These are phyloP conservation scores for Magnolia changhungtana DNA, from an alignment of 164 flowering plant genomes.

Conservation along the genomic window DNA sequence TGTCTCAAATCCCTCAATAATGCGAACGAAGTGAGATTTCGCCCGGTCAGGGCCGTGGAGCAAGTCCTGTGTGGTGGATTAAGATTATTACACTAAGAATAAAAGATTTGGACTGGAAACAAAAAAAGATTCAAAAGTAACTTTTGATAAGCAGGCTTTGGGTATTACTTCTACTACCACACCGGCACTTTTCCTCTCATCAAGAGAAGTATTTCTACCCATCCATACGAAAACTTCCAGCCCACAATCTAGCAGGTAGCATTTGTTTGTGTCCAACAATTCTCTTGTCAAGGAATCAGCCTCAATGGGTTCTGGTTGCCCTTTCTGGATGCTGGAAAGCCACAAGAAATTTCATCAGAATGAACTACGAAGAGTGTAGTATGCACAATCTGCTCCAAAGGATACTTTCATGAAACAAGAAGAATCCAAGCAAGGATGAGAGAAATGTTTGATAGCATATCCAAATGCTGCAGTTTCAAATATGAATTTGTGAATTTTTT, in stretches of 20 bases:
- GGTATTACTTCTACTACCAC: slow-evolving; percentile 75
- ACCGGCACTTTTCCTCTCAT: slow-evolving; percentile 82
- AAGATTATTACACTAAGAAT: not conserved
- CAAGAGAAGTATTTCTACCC: slow-evolving; percentile 92
- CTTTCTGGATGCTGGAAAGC: slow-evolving; percentile 65
- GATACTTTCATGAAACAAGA: slow-evolving; percentile 36
- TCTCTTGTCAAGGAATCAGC: slow-evolving; percentile 71
- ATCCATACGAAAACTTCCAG: slow-evolving; percentile 87
- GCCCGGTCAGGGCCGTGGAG: slow-evolving; percentile 50
- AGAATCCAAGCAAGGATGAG: not conserved
- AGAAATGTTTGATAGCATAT: not conserved
- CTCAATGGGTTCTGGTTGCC: slow-evolving; percentile 52
- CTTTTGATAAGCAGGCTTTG: not conserved
- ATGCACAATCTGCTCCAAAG: not conserved
- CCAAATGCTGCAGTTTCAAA: not conserved
- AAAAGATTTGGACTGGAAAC: not conserved
- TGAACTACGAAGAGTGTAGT: not conserved
- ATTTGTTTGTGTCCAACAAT: slow-evolving; percentile 67
- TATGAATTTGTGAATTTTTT: not conserved
- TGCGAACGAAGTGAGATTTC: slow-evolving; percentile 65
- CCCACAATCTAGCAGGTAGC: slow-evolving; percentile 88
- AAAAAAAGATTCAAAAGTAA: not conserved
- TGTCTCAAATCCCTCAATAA: slow-evolving; percentile 96
- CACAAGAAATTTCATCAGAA: slow-evolving; percentile 18
- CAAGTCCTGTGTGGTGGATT: slow-evolving; percentile 50